A percentile compares a stretch with the other conserved stretches of the same genome.
Evolutionary conservation across 805 yeast species (phyloP).

Genomic region (Ogataea haglerorum): DNA sequence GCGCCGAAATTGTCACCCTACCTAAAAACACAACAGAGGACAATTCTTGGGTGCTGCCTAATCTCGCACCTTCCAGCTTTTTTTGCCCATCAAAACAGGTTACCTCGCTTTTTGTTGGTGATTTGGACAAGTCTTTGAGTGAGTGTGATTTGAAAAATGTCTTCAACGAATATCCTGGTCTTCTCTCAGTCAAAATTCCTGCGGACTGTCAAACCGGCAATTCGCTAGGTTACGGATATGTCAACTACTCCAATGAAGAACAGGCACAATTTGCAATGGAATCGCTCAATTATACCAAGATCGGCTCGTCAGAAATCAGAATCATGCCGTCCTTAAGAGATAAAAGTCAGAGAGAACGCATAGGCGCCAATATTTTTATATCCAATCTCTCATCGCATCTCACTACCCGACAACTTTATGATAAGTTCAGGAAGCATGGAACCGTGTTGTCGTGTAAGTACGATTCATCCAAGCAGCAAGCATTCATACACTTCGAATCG

Average conservation of each 20-base stretch:
- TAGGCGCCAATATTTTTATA: constrained; percentile 51
- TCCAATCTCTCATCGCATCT: constrained; percentile 41
- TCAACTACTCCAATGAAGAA: constrained; percentile 48
- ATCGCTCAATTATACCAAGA: constrained; percentile 47
- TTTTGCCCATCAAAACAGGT: constrained; percentile 8
- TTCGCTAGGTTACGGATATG: constrained; percentile 72
- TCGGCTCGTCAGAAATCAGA: constrained; percentile 44
- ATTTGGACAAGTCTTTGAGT: constrained; percentile 46
- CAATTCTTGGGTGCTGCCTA: background rate
- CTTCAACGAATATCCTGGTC: constrained; percentile 43
- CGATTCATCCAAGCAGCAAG: constrained; percentile 24
- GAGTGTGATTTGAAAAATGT: constrained; percentile 45
- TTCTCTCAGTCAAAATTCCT: constrained; percentile 60
- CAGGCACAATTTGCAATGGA: constrained; percentile 58
- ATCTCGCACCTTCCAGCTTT: constrained; percentile 1
- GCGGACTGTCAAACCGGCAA: constrained; percentile 48
- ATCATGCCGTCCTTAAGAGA: constrained; percentile 56
- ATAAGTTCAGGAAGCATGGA: constrained; percentile 27
- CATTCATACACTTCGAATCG: constrained; percentile 41
- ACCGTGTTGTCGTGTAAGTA: constrained; percentile 32
- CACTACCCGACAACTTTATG: constrained; percentile 30
- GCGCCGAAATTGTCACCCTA: constrained; percentile 20
- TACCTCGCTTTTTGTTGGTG: constrained; percentile 58
- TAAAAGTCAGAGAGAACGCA: constrained; percentile 34
- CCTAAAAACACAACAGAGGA: constrained; percentile 7